A percentile compares a stretch with the other conserved stretches of the same genome.
Conservation (phyloP, 2,329 filamentous ascomycete genomes). For the Exophiala alcalophila region DNA sequence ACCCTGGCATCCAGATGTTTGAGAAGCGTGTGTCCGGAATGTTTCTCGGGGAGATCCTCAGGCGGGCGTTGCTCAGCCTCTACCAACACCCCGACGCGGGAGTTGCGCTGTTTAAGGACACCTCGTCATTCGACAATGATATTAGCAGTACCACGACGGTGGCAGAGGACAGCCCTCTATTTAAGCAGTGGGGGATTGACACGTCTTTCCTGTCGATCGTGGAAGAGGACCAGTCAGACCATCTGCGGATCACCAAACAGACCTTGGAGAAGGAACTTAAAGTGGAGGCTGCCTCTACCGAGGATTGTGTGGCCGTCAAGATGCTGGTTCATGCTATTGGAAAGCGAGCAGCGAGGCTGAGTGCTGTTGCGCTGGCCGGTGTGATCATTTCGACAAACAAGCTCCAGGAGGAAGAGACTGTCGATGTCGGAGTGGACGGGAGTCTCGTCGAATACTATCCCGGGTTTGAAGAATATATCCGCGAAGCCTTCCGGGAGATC, state of each 20-base stretch:
- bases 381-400: conserved; percentile 78
- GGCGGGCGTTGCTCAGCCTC: conserved; percentile 70
- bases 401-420: conserved; percentile 64
- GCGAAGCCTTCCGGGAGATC: conserved; percentile 74
- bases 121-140: conserved; percentile 68
- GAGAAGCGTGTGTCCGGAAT: conserved; percentile 98
- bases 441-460: conserved; percentile 95
- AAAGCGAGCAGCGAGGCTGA: conserved; percentile 80
- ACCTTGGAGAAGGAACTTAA: conserved; percentile 73
- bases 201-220: conserved; percentile 86
- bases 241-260: conserved; percentile 70
- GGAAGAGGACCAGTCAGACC: conserved; percentile 71
- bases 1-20: conserved; percentile 96
- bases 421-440: conserved; percentile 93
- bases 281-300: conserved; percentile 70
- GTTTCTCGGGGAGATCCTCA: conserved; percentile 93
- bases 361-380: conserved; percentile 82
- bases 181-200: conserved; percentile 83
- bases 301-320: conserved; percentile 88
- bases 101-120: conserved; percentile 71
- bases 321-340: conserved; percentile 78
- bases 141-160: conserved; percentile 67
- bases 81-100: conserved; percentile 58
- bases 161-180: conserved; percentile 63
- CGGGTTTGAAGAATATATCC: conserved; percentile 81